phyloP scores from a whole-genome alignment of 1,139 yeast species.

The Fermentozyma sake region DNA sequence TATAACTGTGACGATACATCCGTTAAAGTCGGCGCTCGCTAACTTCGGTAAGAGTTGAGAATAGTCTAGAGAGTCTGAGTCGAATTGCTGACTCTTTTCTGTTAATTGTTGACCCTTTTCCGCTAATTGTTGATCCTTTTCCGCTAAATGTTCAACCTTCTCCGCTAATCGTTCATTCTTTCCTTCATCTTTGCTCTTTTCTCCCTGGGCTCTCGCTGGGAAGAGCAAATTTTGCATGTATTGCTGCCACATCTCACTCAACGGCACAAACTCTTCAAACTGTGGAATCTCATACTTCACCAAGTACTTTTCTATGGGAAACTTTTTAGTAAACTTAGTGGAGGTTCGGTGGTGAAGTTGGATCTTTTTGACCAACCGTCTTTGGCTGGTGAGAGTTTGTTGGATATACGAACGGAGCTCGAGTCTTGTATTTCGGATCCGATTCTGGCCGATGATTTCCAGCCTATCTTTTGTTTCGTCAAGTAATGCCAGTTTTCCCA shows the following conservation, averaged over 20 bases:
- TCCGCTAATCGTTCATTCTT: no score
- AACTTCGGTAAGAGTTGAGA: conserved; percentile 49
- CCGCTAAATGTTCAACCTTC: no score
- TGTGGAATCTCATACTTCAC: conserved; percentile 40
- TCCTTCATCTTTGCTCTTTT: no score
- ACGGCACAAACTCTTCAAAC: conserved; percentile 48
- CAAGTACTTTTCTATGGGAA: conserved; percentile 25
- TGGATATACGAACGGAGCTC: conserved; percentile 45
- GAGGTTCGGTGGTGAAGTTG: conserved; percentile 8
- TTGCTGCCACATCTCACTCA: conserved; percentile 58
- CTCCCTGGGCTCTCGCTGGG: conserved; percentile 12
- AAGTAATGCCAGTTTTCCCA: no score
- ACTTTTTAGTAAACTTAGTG: conserved; percentile 11
- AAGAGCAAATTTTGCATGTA: conserved; percentile 57
- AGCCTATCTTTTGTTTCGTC: no score
- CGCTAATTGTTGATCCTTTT: no score
- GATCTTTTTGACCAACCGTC: conserved; percentile 28
- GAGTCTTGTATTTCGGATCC: conserved; percentile 29
- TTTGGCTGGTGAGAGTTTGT: conserved; percentile 33
- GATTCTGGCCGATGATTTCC: conserved; percentile 16
- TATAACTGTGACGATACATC: conserved; percentile 60
- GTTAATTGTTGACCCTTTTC: no score
- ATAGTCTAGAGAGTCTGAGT: conserved; percentile 17
- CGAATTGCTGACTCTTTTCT: no score
- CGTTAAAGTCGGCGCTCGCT: conserved; percentile 81